Evolutionary conservation across 2,329 filamentous ascomycete genomes (phyloP).

Genomic region (Rosellinia necatrix): DNA sequence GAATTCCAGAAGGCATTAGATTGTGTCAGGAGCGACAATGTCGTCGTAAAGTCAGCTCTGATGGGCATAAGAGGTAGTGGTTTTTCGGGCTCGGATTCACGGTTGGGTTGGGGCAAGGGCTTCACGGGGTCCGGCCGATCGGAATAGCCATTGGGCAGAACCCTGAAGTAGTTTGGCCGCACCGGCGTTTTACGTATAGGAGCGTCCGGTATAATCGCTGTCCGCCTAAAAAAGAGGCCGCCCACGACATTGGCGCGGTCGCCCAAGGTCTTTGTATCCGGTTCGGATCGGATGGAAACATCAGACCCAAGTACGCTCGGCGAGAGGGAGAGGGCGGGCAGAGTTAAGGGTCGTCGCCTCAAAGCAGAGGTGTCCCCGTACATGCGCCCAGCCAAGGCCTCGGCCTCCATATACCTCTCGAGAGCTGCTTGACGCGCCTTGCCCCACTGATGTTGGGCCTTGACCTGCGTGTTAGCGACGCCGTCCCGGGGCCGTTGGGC

Average conservation of each 20-base stretch:
- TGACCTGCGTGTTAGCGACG: slow-evolving; percentile 2
- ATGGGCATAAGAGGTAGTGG: too few relatives aligned
- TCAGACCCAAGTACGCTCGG: background rate
- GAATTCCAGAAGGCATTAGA: too few relatives aligned
- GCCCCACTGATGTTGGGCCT: slow-evolving; percentile 29
- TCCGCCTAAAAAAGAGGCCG: background rate
- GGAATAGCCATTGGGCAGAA: too few relatives aligned
- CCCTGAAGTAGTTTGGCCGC: too few relatives aligned
- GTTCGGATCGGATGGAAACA: background rate
- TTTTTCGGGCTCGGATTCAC: too few relatives aligned
- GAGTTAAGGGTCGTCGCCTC: background rate
- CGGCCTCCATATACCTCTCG: slow-evolving; percentile 20
- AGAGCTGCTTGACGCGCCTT: slow-evolving; percentile 24
- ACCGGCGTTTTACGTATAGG: background rate
- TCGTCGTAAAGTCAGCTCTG: too few relatives aligned
- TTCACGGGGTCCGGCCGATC: too few relatives aligned
- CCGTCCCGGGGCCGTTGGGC: background rate
- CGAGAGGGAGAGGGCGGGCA: background rate
- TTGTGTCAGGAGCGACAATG: too few relatives aligned
- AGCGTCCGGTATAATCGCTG: background rate
- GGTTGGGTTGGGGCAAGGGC: too few relatives aligned
- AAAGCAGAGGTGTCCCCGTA: background rate
- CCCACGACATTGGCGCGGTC: background rate
- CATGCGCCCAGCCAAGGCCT: background rate
- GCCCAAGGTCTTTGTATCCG: background rate